Percentiles rank a stretch among this genome's conserved stretches.
Evolutionary conservation across 352 stramenopile species (phyloP).

Genomic region (Pythium dissotocum): DNA sequence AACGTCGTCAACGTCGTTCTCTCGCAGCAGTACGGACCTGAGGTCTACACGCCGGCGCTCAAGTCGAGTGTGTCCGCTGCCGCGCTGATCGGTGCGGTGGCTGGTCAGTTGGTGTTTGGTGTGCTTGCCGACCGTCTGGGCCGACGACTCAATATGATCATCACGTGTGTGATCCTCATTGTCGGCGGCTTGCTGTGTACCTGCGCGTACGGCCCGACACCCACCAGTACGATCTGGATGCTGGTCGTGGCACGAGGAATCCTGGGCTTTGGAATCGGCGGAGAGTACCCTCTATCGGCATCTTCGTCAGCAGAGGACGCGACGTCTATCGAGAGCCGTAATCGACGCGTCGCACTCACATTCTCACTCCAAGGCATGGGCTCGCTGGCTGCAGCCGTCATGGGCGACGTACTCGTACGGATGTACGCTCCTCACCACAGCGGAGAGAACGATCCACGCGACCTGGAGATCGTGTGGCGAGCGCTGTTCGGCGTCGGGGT

Average conservation of each 20-base stretch:
- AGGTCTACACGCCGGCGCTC: slow-evolving; percentile 31
- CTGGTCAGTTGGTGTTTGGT: slow-evolving; percentile 56
- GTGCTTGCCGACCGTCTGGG: slow-evolving; percentile 65
- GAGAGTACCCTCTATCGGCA: slow-evolving; percentile 54
- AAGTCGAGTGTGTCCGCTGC: slow-evolving; percentile 36
- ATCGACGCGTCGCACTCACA: slow-evolving; percentile 47
- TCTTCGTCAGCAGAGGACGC: slow-evolving; percentile 56
- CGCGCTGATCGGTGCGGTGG: slow-evolving; percentile 34
- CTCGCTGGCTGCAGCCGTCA: slow-evolving; percentile 50
- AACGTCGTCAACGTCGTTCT: slow-evolving; percentile 83
- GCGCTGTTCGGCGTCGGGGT: slow-evolving; percentile 64
- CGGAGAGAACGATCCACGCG: slow-evolving; percentile 35
- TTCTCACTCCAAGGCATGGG: slow-evolving; percentile 72
- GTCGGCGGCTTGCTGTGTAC: slow-evolving; percentile 65
- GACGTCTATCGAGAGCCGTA: slow-evolving; percentile 44
- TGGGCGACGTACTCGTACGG: slow-evolving; percentile 63
- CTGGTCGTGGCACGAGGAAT: slow-evolving; percentile 58
- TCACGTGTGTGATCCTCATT: slow-evolving; percentile 66
- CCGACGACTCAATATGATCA: slow-evolving; percentile 66
- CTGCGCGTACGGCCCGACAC: slow-evolving; percentile 44
- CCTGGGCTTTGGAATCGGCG: slow-evolving; percentile 63
- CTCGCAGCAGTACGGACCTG: slow-evolving; percentile 62
- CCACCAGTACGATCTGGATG: slow-evolving; percentile 55
- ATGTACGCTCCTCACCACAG: slow-evolving; percentile 40
- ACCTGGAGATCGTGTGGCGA: slow-evolving; percentile 69